Conservation (phyloP, 768 basidiomycete genomes). For the Pisolithus tinctorius region DNA sequence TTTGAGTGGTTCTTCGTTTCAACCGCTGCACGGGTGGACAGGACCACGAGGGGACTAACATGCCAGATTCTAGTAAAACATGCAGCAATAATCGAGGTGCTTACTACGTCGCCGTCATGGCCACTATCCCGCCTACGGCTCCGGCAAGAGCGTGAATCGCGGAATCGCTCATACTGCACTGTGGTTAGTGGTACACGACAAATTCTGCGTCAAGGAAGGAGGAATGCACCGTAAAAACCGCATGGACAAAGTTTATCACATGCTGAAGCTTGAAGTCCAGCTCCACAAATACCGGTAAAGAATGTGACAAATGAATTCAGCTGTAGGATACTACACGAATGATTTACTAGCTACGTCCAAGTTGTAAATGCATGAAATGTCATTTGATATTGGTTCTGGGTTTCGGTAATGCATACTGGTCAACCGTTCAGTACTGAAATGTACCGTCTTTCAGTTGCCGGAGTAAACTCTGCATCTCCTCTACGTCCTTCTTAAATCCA, state of each 20-base stretch:
- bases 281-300: neutral
- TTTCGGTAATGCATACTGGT: neutral
- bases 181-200: neutral
- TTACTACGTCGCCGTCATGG: conserved; percentile 89
- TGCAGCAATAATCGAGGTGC: conserved; percentile 17
- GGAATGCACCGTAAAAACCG: neutral
- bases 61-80: neutral
- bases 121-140: conserved; percentile 81
- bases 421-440: conserved; percentile 11
- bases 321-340: neutral
- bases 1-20: conserved; percentile 74
- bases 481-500: conserved; percentile 62
- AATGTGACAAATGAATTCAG: neutral
- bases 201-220: neutral
- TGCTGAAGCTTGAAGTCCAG: neutral
- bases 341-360: neutral
- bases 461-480: conserved; percentile 60
- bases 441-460: conserved; percentile 34
- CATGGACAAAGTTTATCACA: conserved; percentile 10
- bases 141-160: conserved; percentile 84
- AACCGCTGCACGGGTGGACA: conserved; percentile 91
- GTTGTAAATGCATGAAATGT: neutral
- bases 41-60: conserved; percentile 77
- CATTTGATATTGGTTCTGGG: neutral
- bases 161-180: conserved; percentile 57